Evolutionary conservation across 2,329 filamentous ascomycete species (phyloP).

Genomic region (Pyrenophora tritici-repentis): DNA sequence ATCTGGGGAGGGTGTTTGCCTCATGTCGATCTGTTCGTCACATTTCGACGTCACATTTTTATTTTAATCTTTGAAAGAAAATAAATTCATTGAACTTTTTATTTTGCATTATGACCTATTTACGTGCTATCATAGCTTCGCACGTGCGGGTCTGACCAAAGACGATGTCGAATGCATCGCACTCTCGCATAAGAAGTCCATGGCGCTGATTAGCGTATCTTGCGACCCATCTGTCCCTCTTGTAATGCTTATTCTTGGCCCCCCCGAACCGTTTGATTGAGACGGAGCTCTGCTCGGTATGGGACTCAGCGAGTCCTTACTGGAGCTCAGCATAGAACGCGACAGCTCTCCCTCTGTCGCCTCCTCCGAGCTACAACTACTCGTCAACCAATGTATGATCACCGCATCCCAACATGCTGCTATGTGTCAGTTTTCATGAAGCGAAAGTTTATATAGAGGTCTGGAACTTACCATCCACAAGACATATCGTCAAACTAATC

Average conservation of each 20-base stretch:
- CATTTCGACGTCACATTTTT: not conserved
- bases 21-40: not conserved
- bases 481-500: constrained; percentile 47
- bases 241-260: not conserved
- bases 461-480: constrained; percentile 41
- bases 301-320: not conserved
- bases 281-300: not conserved
- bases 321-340: not conserved
- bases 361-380: constrained; percentile 13
- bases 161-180: not conserved
- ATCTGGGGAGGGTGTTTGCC: not conserved
- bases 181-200: not conserved
- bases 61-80: not conserved
- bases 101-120: not conserved
- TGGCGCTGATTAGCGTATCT: not conserved
- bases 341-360: constrained; percentile 12
- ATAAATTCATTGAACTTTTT: not conserved
- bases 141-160: not conserved
- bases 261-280: not conserved
- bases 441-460: too few relatives aligned
- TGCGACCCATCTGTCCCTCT: not conserved
- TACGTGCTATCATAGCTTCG: not conserved
- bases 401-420: constrained; percentile 25
- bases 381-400: constrained; percentile 27
- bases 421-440: not conserved